Conservation (phyloP, 2,329 filamentous ascomycete species). For the Colletotrichum endophyticum region DNA sequence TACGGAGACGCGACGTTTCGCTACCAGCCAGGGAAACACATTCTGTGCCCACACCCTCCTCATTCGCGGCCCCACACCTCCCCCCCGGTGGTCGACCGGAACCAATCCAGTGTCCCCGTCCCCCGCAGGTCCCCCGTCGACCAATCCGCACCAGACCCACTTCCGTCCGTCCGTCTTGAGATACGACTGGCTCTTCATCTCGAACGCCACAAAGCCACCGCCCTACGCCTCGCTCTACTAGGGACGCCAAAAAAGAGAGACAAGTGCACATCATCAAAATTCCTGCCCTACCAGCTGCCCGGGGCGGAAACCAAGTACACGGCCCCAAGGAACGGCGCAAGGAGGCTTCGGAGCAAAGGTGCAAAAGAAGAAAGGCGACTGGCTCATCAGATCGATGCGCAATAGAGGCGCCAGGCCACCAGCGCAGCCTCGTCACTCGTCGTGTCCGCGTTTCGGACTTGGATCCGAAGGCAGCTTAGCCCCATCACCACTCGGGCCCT, state of each 20-base stretch:
- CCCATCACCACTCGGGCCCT: not conserved
- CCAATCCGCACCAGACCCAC: not conserved
- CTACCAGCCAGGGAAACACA: constrained; percentile 1
- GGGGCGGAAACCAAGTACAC: not conserved
- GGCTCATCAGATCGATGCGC: not conserved
- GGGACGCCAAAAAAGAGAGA: not conserved
- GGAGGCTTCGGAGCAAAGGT: not conserved
- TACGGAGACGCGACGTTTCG: constrained; percentile 11
- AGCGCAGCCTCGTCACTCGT: not conserved
- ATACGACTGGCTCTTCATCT: constrained; percentile 7
- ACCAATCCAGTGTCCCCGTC: not conserved
- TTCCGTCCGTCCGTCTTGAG: not conserved
- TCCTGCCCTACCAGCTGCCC: not conserved
- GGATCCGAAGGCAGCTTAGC: not conserved
- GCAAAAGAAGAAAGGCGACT: not conserved
- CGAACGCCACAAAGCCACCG: not conserved
- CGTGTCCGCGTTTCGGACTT: not conserved
- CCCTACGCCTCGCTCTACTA: not conserved
- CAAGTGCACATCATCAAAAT: not conserved
- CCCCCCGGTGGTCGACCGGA: not conserved
- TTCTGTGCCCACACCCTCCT: not conserved
- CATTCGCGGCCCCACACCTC: not conserved
- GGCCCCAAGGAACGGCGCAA: not conserved
- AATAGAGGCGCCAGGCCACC: not conserved
- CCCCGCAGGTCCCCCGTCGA: not conserved